These are phyloP conservation scores for Lasiosphaeris hirsuta DNA, from an alignment of 495 filamentous ascomycete genomes.

Conservation along the genomic window DNA sequence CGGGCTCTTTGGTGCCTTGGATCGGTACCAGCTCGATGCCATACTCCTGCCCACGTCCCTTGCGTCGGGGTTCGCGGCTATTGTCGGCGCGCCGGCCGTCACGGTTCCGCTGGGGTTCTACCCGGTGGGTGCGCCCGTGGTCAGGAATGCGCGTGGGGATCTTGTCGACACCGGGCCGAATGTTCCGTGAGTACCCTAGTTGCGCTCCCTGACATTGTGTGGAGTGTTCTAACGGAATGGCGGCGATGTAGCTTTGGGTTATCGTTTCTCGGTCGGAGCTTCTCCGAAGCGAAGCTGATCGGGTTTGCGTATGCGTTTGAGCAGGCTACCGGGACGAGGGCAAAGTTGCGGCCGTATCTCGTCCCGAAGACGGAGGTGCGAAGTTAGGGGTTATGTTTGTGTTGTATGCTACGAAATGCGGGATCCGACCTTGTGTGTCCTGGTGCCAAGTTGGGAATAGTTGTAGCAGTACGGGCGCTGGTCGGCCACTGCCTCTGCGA, in stretches of 20 bases:
- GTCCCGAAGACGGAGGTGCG: slow-evolving; percentile 40
- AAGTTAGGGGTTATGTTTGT: background rate
- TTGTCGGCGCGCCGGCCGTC: slow-evolving; percentile 33
- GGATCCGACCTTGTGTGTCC: too few species aligned
- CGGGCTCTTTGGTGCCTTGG: slow-evolving; percentile 1
- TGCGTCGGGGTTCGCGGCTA: slow-evolving; percentile 22
- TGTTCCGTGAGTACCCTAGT: slow-evolving; percentile 8
- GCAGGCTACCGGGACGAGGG: slow-evolving; percentile 53
- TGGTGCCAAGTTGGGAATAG: too few species aligned
- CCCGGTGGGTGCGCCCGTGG: slow-evolving; percentile 8
- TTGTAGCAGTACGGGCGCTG: too few species aligned
- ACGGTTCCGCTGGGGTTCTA: slow-evolving; percentile 42
- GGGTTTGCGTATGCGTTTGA: slow-evolving; percentile 66
- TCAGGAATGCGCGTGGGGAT: slow-evolving; percentile 7
- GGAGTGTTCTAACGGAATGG: background rate
- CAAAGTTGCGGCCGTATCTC: slow-evolving; percentile 45
- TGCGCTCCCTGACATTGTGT: too few species aligned
- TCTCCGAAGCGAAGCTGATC: slow-evolving; percentile 53
- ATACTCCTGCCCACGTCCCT: slow-evolving; percentile 39
- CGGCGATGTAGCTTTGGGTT: slow-evolving; percentile 24
- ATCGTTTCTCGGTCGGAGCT: slow-evolving; percentile 54
- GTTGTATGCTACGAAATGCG: too few species aligned
- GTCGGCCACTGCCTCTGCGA: too few species aligned
- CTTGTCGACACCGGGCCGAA: slow-evolving; percentile 11
- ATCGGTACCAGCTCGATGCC: slow-evolving; percentile 32